Evolutionary conservation across 2,329 filamentous ascomycete species (phyloP).

Genomic region (Calcarisporium arbuscula): DNA sequence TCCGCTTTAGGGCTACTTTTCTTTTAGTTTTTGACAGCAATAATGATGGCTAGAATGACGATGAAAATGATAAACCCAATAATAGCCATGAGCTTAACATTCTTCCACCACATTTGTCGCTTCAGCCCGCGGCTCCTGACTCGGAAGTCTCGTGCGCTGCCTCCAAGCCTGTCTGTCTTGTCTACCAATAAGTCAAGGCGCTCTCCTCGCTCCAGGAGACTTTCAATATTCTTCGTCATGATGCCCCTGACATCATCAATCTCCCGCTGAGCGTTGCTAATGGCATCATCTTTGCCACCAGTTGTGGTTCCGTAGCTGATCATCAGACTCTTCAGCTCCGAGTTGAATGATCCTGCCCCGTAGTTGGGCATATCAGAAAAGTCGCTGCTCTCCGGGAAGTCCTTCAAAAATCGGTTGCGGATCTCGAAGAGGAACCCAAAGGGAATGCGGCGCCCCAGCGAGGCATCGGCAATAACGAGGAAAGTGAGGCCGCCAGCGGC

Average conservation of each 20-base stretch:
- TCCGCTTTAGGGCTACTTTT: no score
- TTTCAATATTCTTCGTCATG: constrained; percentile 94
- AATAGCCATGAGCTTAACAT: constrained; percentile 87
- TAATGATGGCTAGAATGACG: constrained; percentile 49
- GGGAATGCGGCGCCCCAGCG: constrained; percentile 78
- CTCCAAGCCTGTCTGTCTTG: constrained; percentile 89
- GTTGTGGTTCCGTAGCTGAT: constrained; percentile 76
- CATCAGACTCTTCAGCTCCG: constrained; percentile 69
- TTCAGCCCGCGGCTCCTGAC: constrained; percentile 80
- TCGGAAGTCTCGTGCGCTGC: constrained; percentile 83
- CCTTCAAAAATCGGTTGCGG: constrained; percentile 75
- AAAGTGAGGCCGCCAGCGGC: constrained; percentile 82
- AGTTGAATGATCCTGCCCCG: constrained; percentile 83
- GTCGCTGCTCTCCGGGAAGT: constrained; percentile 62
- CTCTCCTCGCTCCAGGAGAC: constrained; percentile 82
- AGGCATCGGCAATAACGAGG: constrained; percentile 77
- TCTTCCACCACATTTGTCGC: constrained; percentile 99
- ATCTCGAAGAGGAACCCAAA: constrained; percentile 91
- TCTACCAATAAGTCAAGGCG: constrained; percentile 89
- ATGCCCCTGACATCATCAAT: constrained; percentile 90
- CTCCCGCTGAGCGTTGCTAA: constrained; percentile 76
- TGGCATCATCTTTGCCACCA: constrained; percentile 70
- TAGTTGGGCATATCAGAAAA: constrained; percentile 79
- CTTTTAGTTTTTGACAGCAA: constrained; percentile 41
- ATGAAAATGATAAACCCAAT: constrained; percentile 60